Percentiles rank a stretch among this genome's conserved stretches.
Conservation (phyloP, 345 rosid species). For the Syzygium jambos region DNA sequence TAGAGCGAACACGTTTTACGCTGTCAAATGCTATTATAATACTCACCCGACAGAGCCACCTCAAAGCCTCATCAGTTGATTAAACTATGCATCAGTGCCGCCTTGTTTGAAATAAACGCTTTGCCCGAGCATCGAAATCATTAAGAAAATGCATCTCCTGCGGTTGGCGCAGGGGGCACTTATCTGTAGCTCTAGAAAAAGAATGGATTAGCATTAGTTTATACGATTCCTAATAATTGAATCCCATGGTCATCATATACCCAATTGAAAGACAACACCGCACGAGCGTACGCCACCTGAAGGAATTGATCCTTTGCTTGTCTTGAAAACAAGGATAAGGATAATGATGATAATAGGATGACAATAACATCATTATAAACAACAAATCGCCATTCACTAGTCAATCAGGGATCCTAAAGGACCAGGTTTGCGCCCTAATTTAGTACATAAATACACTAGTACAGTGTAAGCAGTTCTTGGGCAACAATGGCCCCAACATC, state of each 20-base stretch:
- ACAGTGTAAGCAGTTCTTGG: neutral
- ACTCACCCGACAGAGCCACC: neutral
- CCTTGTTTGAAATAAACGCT: neutral
- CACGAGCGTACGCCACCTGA: slow-evolving; percentile 18
- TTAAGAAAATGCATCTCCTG: neutral
- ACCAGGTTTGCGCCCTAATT: neutral
- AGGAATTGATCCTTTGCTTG: slow-evolving; percentile 34
- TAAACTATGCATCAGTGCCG: neutral
- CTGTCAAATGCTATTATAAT: slow-evolving; percentile 4
- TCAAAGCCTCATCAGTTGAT: neutral
- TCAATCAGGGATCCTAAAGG: neutral
- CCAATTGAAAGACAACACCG: slow-evolving; percentile 3
- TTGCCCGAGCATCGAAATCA: neutral
- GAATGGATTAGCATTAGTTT: neutral
- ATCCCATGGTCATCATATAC: neutral
- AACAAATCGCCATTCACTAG: neutral
- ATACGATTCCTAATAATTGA: slow-evolving; percentile 1
- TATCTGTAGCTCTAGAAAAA: neutral
- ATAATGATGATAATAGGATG: neutral
- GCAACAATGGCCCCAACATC: neutral
- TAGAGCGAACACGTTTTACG: slow-evolving; percentile 18
- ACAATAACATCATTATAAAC: neutral
- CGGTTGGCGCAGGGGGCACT: neutral
- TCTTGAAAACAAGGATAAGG: slow-evolving; percentile 8
- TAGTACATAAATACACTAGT: neutral